Evolutionary conservation across 768 basidiomycete genomes (phyloP).

Genomic region (Favolaschia claudopus): DNA sequence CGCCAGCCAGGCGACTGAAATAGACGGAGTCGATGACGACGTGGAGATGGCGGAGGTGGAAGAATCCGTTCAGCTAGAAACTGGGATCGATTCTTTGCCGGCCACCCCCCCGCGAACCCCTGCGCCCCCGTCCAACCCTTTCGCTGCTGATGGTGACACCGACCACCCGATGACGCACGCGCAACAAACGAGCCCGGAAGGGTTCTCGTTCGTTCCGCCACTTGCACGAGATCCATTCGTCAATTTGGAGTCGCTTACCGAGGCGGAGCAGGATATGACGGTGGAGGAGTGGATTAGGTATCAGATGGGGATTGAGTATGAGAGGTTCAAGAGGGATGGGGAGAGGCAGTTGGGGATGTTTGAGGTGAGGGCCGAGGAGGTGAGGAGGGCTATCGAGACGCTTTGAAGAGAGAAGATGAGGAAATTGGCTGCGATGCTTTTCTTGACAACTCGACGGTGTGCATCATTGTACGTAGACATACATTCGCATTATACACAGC

Average conservation of each 20-base stretch:
- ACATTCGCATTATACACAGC: no score
- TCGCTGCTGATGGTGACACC: slow-evolving; percentile 19
- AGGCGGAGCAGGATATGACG: slow-evolving; percentile 78
- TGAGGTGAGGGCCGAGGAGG: slow-evolving; percentile 50
- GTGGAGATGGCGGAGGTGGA: slow-evolving; percentile 40
- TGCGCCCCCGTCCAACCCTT: slow-evolving; percentile 13
- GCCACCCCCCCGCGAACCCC: slow-evolving; percentile 18
- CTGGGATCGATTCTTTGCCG: slow-evolving; percentile 20
- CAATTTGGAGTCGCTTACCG: slow-evolving; percentile 56
- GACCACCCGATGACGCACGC: slow-evolving; percentile 7
- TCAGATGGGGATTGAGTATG: slow-evolving; percentile 75
- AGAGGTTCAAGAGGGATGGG: slow-evolving; percentile 62
- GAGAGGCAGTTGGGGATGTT: slow-evolving; percentile 58
- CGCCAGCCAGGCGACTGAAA: slow-evolving; percentile 1
- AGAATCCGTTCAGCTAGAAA: slow-evolving; percentile 16
- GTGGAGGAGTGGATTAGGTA: slow-evolving; percentile 85
- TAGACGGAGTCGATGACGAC: slow-evolving; percentile 28
- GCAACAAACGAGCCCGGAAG: slow-evolving; percentile 14
- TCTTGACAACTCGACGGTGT: no score
- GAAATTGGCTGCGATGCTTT: no score
- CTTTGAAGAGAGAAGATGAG: slow-evolving; percentile 26
- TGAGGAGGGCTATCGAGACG: slow-evolving; percentile 44
- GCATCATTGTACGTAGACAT: no score
- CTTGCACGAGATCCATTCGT: slow-evolving; percentile 55
- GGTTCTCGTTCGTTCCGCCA: slow-evolving; percentile 41